A percentile compares a stretch with the other conserved stretches of the same genome.
These are phyloP conservation scores for Plasmodium cynomolgi DNA, from an alignment of 169 alveolate species.

Conservation along the genomic window DNA sequence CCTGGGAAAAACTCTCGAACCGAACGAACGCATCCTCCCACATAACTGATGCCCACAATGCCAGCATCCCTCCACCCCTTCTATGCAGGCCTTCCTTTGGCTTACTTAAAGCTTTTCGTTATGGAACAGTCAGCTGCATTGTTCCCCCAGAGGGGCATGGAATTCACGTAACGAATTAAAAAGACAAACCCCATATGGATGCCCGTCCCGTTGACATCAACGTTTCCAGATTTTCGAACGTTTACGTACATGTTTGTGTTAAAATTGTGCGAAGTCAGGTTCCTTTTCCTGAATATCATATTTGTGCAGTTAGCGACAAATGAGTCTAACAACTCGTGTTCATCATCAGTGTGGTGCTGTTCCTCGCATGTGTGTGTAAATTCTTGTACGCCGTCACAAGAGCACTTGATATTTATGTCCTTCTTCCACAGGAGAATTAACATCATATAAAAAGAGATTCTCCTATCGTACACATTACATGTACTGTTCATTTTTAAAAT, in stretches of 20 bases:
- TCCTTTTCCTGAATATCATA: slow-evolving; percentile 23
- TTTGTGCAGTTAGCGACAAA: slow-evolving; percentile 1
- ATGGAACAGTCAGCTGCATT: slow-evolving; percentile 53
- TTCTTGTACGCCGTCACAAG: slow-evolving; percentile 6
- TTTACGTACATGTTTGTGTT: slow-evolving; percentile 17
- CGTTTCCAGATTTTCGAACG: slow-evolving; percentile 48
- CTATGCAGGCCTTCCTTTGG: not conserved
- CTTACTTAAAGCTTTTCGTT: slow-evolving; percentile 28
- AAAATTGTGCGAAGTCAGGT: slow-evolving; percentile 41
- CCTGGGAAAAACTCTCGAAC: not conserved
- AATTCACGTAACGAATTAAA: slow-evolving; percentile 74
- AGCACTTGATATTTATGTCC: slow-evolving; percentile 43
- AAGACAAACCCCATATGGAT: slow-evolving; percentile 17
- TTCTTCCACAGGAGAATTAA: slow-evolving; percentile 69
- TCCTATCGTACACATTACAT: slow-evolving; percentile 25
- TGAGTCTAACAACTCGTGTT: not conserved
- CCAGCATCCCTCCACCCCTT: not conserved
- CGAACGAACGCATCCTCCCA: not conserved
- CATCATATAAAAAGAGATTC: slow-evolving; percentile 50
- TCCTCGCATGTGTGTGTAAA: slow-evolving; percentile 14
- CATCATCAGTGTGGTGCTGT: not conserved
- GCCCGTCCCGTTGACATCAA: not conserved
- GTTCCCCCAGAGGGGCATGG: slow-evolving; percentile 70
- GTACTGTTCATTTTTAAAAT: slow-evolving; percentile 54
- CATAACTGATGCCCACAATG: not conserved